Base-by-base conservation (phyloP, 2,329 filamentous ascomycete genomes). In the Aspergillus pseudoglaucus region DNA sequence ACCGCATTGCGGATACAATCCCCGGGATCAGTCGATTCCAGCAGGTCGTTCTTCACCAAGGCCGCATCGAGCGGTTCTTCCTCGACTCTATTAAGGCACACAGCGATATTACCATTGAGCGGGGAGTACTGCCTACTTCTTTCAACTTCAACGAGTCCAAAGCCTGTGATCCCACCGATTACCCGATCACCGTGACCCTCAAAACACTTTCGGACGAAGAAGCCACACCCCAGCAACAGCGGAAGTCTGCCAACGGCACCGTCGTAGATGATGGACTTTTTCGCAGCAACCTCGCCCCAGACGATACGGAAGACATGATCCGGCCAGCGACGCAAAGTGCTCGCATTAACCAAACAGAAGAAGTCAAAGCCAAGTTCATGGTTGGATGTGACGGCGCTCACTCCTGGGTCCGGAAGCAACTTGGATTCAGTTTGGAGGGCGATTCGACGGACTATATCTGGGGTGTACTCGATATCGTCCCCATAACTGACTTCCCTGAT, bases 371-470 rank as follows among this genome's bases (percentile, higher is more conserved):
- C 5, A 83, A 83, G 59, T 88, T 84, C 52, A 71, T 88, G 25
- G 73, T 88, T 3, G 84, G 84, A 0, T 83, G 80, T 40, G 84
- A 87, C 53, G 84, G 84, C 0, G 84, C 84, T 0, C 82, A 84
- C 57, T 82, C 77, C 47, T 86, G 82, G 81, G 81, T 79, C 0
- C 69, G 84, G 35, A 72, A 75, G 46, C 73, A 80, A 47, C 67
- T 87, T 1, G 78, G 79, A 0, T 75, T 80, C 27, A 69, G 75
- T 27, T 68, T 83, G 42, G 70, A 78, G 42, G 80, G 80, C 4
- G 79, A 82, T 44, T 74, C 72, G 18, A 70, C 67, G 1, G 68
- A 73, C 47, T 66, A 67, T 39, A 63, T 70, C 12, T 74, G 72
- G 72, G 73, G 72, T 3, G 73, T 76, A 2, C 56, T 75, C 50